Base-by-base conservation (phyloP, 495 filamentous ascomycete genomes). In the Thermothielavioides terrestris region DNA sequence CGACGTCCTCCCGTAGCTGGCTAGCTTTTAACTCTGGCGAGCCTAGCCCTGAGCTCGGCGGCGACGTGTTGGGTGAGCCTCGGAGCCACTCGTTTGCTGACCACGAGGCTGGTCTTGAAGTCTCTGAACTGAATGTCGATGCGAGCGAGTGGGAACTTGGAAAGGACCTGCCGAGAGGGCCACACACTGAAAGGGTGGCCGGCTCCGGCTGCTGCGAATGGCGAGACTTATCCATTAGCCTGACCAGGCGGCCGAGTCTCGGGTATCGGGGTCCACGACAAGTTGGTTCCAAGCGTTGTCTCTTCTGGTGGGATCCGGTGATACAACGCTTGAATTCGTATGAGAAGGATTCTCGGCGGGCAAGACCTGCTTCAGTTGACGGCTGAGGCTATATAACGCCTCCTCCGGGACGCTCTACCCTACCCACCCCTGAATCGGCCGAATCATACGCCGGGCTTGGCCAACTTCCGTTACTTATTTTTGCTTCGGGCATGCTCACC, bases 101-200 rank as follows among this genome's bases (percentile, higher is more conserved):
- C 59, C 59, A 64, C 3, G 54, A 50, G 25, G 30, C 38, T 6
- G 59, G 61, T 15, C 54, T 58, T n/a, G 56, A 52, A 14, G 22
- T 41, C 0, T 56, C 56, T 1, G 59, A 54, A 22, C 59, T 62
- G 21, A 41, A n/a, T n/a, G 52, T 37, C 2, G 61, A 62, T 3
- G 50, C 49, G 11, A 62, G 25, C 14, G 61, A 64, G 11, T 62
- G 61, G 2, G 48, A 51, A 46, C 61, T 60, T 14, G 61, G 59
- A 9, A 50, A 43, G 7, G 59, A 61, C 43, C 52, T 44, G 10
- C 41, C 25, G 1, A 59, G 53, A 2, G 28, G 49, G 34, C 49
- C 30, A 17, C 37, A 40, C 36, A 47, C 27, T 9, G 46, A 39
- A 0, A 37, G 40, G 31, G 45, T 12, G 3, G 15, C 42, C 9